These are phyloP conservation scores for Stephania japonica DNA, from an alignment of 164 flowering plant genomes.

Conservation along the genomic window DNA sequence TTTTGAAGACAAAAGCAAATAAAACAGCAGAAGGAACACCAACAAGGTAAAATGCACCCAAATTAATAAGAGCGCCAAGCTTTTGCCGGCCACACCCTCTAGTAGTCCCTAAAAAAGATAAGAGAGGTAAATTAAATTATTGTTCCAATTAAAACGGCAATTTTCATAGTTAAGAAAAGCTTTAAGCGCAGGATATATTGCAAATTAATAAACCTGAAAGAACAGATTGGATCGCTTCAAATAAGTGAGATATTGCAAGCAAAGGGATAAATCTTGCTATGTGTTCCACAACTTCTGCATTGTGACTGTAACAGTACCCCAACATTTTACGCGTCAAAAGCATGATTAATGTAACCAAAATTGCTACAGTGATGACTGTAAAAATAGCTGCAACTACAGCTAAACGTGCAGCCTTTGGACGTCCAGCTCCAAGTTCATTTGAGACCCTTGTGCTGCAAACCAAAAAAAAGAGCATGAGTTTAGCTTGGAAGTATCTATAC, in stretches of 20 bases:
- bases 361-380: slow-evolving; percentile 38
- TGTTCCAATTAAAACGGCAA: no score
- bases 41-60: slow-evolving; percentile 67
- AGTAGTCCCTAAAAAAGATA: no score
- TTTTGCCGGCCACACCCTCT: slow-evolving; percentile 78
- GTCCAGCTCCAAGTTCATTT: slow-evolving; percentile 77
- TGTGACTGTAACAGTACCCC: slow-evolving; percentile 72
- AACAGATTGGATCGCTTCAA: slow-evolving; percentile 69
- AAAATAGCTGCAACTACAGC: slow-evolving; percentile 46
- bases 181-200: not conserved
- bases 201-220: slow-evolving; percentile 56
- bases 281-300: slow-evolving; percentile 49
- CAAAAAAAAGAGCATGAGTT: not conserved
- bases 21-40: slow-evolving; percentile 59
- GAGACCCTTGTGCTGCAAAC: slow-evolving; percentile 65
- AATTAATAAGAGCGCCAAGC: slow-evolving; percentile 63
- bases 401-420: slow-evolving; percentile 48
- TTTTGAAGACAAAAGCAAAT: slow-evolving; percentile 54
- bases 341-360: slow-evolving; percentile 36
- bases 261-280: slow-evolving; percentile 62
- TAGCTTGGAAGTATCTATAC: no score
- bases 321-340: slow-evolving; percentile 44
- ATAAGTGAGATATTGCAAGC: slow-evolving; percentile 50
- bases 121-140: no score
- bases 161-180: no score